These are phyloP conservation scores for Furcasterigmium sp. DNA, from an alignment of 2,329 filamentous ascomycete species.

Conservation along the genomic window DNA sequence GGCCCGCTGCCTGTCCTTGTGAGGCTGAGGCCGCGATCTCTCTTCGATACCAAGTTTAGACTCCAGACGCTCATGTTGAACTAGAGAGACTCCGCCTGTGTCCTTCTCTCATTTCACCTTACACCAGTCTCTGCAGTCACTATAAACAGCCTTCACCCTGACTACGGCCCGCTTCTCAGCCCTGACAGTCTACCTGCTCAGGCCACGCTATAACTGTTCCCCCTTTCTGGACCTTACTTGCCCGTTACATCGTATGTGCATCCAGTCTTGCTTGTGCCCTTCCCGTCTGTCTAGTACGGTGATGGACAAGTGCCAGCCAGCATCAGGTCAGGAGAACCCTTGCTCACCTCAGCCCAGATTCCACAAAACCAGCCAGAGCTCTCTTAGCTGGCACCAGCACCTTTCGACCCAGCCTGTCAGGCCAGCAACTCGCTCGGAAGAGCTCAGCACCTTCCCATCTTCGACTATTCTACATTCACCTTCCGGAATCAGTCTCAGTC, in stretches of 20 bases:
- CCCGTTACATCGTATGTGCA: conserved; percentile 20
- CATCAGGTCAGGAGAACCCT: conserved; percentile 19
- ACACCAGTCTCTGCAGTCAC: conserved; percentile 1
- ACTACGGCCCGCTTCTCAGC: too few species aligned
- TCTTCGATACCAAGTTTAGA: conserved; percentile 15
- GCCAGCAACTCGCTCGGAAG: too few species aligned
- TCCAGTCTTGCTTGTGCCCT: conserved; percentile 17
- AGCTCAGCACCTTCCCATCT: too few species aligned
- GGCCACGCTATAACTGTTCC: too few species aligned
- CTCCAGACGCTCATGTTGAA: conserved; percentile 11
- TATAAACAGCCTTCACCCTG: conserved; percentile 4
- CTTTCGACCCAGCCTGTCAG: too few species aligned
- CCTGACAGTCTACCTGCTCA: too few species aligned
- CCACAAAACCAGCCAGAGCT: conserved; percentile 14
- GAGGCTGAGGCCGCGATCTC: conserved; percentile 15
- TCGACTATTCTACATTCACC: too few species aligned
- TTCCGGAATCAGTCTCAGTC: too few species aligned
- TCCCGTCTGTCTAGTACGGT: conserved; percentile 13
- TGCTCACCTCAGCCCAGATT: conserved; percentile 29
- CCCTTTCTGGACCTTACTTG: too few species aligned
- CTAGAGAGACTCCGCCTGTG: conserved; percentile 9
- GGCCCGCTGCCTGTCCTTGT: conserved; percentile 3
- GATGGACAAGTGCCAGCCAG: conserved; percentile 20
- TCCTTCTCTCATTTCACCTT: conserved; percentile 7
- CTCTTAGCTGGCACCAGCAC: too few species aligned